phyloP scores from a whole-genome alignment of 1,284 basidiomycete genomes.

The Amylostereum areolatum region DNA sequence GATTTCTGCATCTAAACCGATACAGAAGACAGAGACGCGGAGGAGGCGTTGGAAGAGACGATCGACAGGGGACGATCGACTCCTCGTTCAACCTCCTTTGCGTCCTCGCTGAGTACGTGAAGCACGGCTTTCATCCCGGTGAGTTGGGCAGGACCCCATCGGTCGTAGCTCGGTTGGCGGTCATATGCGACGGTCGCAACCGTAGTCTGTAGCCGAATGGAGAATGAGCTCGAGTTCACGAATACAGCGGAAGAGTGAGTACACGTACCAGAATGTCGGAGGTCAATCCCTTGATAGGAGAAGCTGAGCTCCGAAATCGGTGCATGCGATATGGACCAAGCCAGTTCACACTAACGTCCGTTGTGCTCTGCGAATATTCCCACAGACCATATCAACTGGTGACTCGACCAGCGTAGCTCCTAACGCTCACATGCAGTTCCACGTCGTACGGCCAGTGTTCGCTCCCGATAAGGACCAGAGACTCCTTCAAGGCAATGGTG shows the following conservation, averaged over 20 bases:
- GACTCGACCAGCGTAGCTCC: neutral
- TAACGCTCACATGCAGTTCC: conserved; percentile 50
- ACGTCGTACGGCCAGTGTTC: conserved; percentile 75
- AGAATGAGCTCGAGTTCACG: neutral
- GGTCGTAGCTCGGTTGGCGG: no score
- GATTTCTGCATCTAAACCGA: no score
- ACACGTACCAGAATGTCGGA: conserved; percentile 69
- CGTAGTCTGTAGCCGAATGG: conserved; percentile 38
- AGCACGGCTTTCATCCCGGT: no score
- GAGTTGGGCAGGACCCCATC: no score
- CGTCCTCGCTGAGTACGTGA: no score
- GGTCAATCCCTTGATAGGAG: conserved; percentile 78
- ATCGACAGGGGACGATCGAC: no score
- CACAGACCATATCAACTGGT: neutral
- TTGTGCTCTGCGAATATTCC: conserved; percentile 37
- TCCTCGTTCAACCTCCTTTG: no score
- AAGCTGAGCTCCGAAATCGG: conserved; percentile 69
- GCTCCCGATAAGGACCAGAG: conserved; percentile 49
- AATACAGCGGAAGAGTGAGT: neutral
- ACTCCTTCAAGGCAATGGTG: conserved; percentile 33
- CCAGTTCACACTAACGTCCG: conserved; percentile 45
- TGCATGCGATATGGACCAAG: conserved; percentile 62
- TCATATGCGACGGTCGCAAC: conserved; percentile 54
- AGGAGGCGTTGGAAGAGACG: no score
- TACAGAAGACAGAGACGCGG: no score